Percentiles rank a stretch among this genome's conserved stretches.
These are phyloP conservation scores for Rhodamnia rubescens DNA, from an alignment of 345 rosid genomes.

Conservation along the genomic window DNA sequence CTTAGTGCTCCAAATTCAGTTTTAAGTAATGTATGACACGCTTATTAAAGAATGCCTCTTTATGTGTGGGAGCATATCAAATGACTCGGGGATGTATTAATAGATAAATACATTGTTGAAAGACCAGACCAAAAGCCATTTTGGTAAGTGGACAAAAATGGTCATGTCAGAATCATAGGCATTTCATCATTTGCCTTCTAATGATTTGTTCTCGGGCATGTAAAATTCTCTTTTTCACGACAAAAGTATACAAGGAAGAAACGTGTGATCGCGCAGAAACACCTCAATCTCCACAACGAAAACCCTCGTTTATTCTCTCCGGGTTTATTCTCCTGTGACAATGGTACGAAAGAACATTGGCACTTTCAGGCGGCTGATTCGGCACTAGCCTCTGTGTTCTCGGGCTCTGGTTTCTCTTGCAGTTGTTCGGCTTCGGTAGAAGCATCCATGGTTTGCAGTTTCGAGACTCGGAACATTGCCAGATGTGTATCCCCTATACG, in stretches of 20 bases:
- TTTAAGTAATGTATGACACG: too few species aligned
- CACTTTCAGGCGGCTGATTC: neutral
- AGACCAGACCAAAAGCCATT: neutral
- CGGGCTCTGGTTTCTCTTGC: constrained; percentile 12
- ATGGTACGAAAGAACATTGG: neutral
- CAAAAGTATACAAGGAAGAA: neutral
- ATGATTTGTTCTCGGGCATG: neutral
- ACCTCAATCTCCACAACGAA: neutral
- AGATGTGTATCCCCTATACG: constrained; percentile 59
- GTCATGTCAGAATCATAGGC: neutral
- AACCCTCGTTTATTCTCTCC: neutral
- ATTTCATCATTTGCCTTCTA: neutral
- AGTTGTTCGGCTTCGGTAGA: constrained; percentile 15
- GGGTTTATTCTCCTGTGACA: neutral
- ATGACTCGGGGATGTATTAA: too few species aligned
- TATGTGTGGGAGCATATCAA: too few species aligned
- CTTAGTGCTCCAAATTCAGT: too few species aligned
- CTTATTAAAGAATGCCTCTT: too few species aligned
- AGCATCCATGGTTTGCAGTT: constrained; percentile 32
- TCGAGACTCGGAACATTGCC: constrained; percentile 63
- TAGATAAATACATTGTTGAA: neutral
- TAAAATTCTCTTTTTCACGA: neutral
- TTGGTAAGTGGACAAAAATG: neutral
- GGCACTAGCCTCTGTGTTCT: neutral
- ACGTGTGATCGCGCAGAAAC: neutral